Percentiles rank a stretch among this genome's conserved stretches.
These are phyloP conservation scores for Cutaneotrichosporon cutaneum DNA, from an alignment of 1,284 basidiomycete species.

Conservation along the genomic window DNA sequence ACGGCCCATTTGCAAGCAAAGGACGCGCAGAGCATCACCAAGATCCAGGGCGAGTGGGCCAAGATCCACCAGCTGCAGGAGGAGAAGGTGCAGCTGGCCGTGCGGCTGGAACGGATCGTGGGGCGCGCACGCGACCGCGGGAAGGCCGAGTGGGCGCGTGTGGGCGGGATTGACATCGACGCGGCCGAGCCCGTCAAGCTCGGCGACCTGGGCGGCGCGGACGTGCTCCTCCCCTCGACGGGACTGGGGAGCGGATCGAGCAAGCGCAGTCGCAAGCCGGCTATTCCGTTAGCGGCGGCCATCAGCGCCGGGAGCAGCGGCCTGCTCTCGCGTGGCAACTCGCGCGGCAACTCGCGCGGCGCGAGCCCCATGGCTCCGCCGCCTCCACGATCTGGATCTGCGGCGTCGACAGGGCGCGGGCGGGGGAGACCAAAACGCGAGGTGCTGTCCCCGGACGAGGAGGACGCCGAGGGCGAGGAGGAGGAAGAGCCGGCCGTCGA, in stretches of 20 bases:
- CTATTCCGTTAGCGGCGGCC: constrained; percentile 15
- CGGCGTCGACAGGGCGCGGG: constrained; percentile 3
- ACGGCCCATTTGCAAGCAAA: constrained; percentile 42
- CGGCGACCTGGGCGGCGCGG: constrained; percentile 40
- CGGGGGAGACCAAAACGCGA: constrained; percentile 2
- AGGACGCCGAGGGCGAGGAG: constrained; percentile 21
- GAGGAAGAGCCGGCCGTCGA: constrained; percentile 29
- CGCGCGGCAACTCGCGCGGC: background rate
- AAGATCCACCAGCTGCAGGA: constrained; percentile 48
- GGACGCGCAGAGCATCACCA: constrained; percentile 45
- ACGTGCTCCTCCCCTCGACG: constrained; percentile 39
- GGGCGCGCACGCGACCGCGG: constrained; percentile 45
- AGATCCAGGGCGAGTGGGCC: constrained; percentile 50
- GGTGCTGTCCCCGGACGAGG: background rate
- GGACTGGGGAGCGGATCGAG: constrained; percentile 39
- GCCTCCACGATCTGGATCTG: constrained; percentile 13
- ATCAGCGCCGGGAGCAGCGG: constrained; percentile 14
- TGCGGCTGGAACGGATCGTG: constrained; percentile 48
- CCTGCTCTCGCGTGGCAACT: background rate
- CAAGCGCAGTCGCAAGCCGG: constrained; percentile 19
- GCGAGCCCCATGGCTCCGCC: constrained; percentile 14
- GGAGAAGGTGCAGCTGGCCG: constrained; percentile 51
- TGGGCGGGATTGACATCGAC: constrained; percentile 50
- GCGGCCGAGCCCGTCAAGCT: constrained; percentile 21
- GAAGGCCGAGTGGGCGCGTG: constrained; percentile 45